phyloP scores from a whole-genome alignment of 805 yeast genomes.

The Peterozyma toletana region DNA sequence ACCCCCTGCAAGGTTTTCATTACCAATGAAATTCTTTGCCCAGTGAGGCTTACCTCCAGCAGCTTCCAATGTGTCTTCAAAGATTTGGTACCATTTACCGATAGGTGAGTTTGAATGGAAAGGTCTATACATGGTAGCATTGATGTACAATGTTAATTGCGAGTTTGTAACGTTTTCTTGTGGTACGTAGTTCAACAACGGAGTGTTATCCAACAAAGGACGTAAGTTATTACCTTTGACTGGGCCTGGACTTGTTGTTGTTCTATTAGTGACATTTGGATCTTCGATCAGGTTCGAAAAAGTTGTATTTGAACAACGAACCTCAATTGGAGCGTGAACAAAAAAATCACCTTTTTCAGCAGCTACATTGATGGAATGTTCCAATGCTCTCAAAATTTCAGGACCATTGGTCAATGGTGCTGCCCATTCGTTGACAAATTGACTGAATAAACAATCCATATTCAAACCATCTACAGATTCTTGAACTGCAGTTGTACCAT shows the following conservation, averaged over 20 bases:
- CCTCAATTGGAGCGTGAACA: slow-evolving; percentile 94
- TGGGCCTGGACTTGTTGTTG: slow-evolving; percentile 60
- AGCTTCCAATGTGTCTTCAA: slow-evolving; percentile 68
- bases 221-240: slow-evolving; percentile 77
- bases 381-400: slow-evolving; percentile 57
- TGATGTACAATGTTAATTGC: slow-evolving; percentile 78
- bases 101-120: slow-evolving; percentile 69
- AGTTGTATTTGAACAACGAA: slow-evolving; percentile 86
- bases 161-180: slow-evolving; percentile 52
- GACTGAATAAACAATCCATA: slow-evolving; percentile 93
- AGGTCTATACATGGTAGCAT: slow-evolving; percentile 97
- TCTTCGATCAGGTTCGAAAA: slow-evolving; percentile 24
- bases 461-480: slow-evolving; percentile 81
- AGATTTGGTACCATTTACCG: slow-evolving; percentile 73
- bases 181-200: slow-evolving; percentile 52
- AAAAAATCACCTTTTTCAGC: slow-evolving; percentile 54
- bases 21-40: slow-evolving; percentile 92
- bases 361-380: slow-evolving; percentile 55
- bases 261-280: slow-evolving; percentile 46
- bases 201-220: slow-evolving; percentile 79
- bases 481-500: slow-evolving; percentile 59
- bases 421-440: slow-evolving; percentile 97
- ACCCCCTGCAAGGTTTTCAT: slow-evolving; percentile 18
- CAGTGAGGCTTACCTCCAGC: slow-evolving; percentile 96
- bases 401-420: slow-evolving; percentile 78